A percentile compares a stretch with the other conserved stretches of the same genome.
These are phyloP conservation scores for Oemleria cerasiformis DNA, from an alignment of 306 rosid genomes.

Conservation along the genomic window DNA sequence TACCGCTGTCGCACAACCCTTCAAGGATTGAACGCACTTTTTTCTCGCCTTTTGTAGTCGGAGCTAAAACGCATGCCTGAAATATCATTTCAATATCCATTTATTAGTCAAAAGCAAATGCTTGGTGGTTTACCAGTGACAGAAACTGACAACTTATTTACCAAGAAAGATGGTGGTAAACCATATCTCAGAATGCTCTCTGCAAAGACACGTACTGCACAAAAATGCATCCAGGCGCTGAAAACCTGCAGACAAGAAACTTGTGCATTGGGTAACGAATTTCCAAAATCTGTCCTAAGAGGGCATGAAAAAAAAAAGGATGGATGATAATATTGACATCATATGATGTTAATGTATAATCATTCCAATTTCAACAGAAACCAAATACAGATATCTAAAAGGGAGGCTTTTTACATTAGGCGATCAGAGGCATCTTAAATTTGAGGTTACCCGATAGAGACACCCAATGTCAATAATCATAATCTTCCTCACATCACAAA, in stretches of 20 bases:
- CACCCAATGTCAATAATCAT: neutral
- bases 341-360: neutral
- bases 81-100: conserved; percentile 28
- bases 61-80: conserved; percentile 87
- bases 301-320: neutral
- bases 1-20: conserved; percentile 62
- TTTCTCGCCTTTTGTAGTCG: conserved; percentile 71
- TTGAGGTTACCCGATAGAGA: neutral
- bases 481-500: neutral
- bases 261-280: conserved; percentile 17
- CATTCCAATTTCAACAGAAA: neutral
- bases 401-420: neutral
- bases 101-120: conserved; percentile 18
- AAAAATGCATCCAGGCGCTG: conserved; percentile 97
- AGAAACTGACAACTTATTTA: conserved; percentile 26
- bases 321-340: neutral
- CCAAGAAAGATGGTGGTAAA: conserved; percentile 88
- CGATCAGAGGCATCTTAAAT: neutral
- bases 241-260: conserved; percentile 57
- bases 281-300: conserved; percentile 6
- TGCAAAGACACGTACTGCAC: conserved; percentile 73
- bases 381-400: neutral
- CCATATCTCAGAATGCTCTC: conserved; percentile 98
- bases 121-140: conserved; percentile 18
- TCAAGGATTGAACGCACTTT: conserved; percentile 84